A percentile compares a stretch with the other conserved stretches of the same genome.
Evolutionary conservation across 768 basidiomycete genomes (phyloP).

Genomic region (Trametes elegans): DNA sequence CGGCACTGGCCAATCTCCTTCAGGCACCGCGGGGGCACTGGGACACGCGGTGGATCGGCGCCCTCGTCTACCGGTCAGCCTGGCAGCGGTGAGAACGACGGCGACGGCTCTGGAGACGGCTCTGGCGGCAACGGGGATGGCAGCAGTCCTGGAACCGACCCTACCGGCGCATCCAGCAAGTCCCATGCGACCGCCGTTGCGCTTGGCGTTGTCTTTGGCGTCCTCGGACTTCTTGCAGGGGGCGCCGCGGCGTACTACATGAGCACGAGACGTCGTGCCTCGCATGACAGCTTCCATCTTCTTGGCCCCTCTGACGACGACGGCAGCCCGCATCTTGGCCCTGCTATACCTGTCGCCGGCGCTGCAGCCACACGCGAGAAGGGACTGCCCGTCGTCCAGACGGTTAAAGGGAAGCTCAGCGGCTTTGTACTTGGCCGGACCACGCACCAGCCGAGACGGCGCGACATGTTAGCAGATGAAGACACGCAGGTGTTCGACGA

Average conservation of each 20-base stretch:
- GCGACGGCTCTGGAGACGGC: slow-evolving; percentile 25
- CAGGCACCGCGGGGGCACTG: slow-evolving; percentile 7
- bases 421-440: slow-evolving; percentile 33
- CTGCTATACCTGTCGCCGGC: slow-evolving; percentile 26
- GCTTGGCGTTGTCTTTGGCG: slow-evolving; percentile 60
- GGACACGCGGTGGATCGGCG: slow-evolving; percentile 9
- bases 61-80: slow-evolving; percentile 17
- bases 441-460: slow-evolving; percentile 34
- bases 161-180: slow-evolving; percentile 16
- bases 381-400: slow-evolving; percentile 21
- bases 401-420: slow-evolving; percentile 29
- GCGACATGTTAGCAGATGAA: slow-evolving; percentile 79
- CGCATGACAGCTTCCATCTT: slow-evolving; percentile 27
- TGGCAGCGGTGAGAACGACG: slow-evolving; percentile 25
- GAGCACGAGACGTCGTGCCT: slow-evolving; percentile 36
- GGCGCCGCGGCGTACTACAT: slow-evolving; percentile 45
- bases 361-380: slow-evolving; percentile 23
- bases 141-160: neutral
- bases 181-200: slow-evolving; percentile 46
- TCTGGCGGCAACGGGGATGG: slow-evolving; percentile 22
- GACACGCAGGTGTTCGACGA: slow-evolving; percentile 52
- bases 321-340: slow-evolving; percentile 29
- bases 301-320: slow-evolving; percentile 33
- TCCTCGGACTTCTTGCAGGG: slow-evolving; percentile 50
- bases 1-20: slow-evolving; percentile 13